These are phyloP conservation scores for Sechiopsis laciniata DNA, from an alignment of 306 rosid genomes.

Conservation along the genomic window DNA sequence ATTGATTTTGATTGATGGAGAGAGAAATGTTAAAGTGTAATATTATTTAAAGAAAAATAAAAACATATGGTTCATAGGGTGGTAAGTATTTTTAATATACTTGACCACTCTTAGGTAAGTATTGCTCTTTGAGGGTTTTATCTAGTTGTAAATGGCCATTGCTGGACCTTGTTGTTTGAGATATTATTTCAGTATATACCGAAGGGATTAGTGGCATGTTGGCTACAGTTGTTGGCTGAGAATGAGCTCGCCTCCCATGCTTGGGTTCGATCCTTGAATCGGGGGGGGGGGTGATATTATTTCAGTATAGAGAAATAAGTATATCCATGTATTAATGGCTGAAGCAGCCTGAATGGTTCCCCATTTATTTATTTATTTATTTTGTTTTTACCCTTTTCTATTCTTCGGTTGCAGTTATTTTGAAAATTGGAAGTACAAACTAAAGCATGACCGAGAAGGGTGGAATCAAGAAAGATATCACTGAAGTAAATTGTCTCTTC, in stretches of 20 bases:
- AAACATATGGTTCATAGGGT: too few relatives aligned
- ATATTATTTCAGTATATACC: not conserved
- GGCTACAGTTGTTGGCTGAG: too few relatives aligned
- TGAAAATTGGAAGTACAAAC: constrained; percentile 10
- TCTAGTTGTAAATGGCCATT: not conserved
- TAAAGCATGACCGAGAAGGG: constrained; percentile 42
- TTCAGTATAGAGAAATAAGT: not conserved
- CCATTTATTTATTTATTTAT: not conserved
- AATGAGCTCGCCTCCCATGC: too few relatives aligned
- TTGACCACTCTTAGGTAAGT: too few relatives aligned
- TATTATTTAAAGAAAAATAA: too few relatives aligned
- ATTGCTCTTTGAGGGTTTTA: too few relatives aligned
- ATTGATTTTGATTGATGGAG: too few relatives aligned
- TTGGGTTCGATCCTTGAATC: too few relatives aligned
- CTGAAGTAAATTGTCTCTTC: constrained; percentile 43
- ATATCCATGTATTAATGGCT: not conserved
- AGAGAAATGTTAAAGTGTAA: too few relatives aligned
- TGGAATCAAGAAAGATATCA: constrained; percentile 62
- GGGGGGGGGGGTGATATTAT: too few relatives aligned
- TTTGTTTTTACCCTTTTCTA: not conserved
- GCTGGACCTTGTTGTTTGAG: constrained; percentile 3
- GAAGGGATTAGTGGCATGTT: too few relatives aligned
- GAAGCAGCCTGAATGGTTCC: not conserved
- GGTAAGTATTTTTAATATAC: too few relatives aligned
- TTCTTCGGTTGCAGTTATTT: constrained; percentile 10